A percentile compares a stretch with the other conserved stretches of the same genome.
These are phyloP conservation scores for Dendrocalamus sinicus DNA, from an alignment of 176 grass and related monocot genomes.

Conservation along the genomic window DNA sequence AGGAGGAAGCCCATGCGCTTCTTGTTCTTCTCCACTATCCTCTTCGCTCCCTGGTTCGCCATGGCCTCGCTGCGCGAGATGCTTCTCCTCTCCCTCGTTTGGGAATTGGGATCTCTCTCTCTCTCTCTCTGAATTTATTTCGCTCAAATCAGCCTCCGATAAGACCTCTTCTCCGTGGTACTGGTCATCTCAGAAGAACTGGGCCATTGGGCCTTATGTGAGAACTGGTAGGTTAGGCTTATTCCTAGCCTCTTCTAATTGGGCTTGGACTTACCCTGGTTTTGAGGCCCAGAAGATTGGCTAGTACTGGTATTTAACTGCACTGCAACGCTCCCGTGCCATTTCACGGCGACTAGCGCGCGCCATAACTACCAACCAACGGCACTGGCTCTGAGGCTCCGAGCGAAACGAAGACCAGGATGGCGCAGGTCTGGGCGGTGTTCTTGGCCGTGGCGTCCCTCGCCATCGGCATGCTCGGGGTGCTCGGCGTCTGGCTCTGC, in stretches of 20 bases:
- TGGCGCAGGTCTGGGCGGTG: slow-evolving; percentile 55
- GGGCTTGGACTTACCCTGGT: not conserved
- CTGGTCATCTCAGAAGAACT: not conserved
- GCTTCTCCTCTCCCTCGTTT: not conserved
- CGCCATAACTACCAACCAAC: not conserved
- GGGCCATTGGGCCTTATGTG: not conserved
- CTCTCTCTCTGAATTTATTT: not conserved
- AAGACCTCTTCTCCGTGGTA: not conserved
- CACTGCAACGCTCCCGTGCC: not conserved
- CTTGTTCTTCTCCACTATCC: slow-evolving; percentile 91
- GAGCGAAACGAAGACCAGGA: slow-evolving; percentile 18
- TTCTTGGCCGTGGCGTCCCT: slow-evolving; percentile 55
- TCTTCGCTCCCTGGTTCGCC: slow-evolving; percentile 96
- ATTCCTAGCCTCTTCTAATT: not conserved
- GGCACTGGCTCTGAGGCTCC: not conserved
- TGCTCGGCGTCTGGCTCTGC: slow-evolving; percentile 59
- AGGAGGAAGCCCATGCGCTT: slow-evolving; percentile 74
- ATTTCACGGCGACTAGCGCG: slow-evolving; percentile 25
- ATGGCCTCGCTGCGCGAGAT: slow-evolving; percentile 46
- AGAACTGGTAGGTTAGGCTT: not conserved
- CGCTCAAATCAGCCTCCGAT: not conserved
- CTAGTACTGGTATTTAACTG: not conserved
- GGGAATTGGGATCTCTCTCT: not conserved
- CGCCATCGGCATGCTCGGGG: slow-evolving; percentile 62
- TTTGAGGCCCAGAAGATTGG: not conserved